phyloP scores from a whole-genome alignment of 2,329 filamentous ascomycete species.

The Trematosphaeria pertusa region DNA sequence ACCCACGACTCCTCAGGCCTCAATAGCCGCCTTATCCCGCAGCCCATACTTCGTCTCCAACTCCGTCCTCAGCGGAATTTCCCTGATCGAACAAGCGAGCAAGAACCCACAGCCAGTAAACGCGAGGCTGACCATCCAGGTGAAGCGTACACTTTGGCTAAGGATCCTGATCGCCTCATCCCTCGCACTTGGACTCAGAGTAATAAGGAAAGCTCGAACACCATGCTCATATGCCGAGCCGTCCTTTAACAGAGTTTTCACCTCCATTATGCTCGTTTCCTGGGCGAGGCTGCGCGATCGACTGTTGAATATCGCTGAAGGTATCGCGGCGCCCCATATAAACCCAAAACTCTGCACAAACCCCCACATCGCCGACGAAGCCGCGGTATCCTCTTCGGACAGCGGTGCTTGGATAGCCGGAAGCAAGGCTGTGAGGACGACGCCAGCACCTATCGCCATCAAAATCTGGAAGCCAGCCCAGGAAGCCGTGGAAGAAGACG shows the following conservation, averaged over 20 bases:
- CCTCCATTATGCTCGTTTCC: no score
- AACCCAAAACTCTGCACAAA: conserved; percentile 23
- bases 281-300: conserved; percentile 1
- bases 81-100: neutral
- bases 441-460: conserved; percentile 1
- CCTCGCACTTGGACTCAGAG: neutral
- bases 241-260: conserved; percentile 2
- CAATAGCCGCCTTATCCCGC: no score
- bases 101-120: conserved; percentile 5
- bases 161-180: no score
- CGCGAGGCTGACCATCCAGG: conserved; percentile 1
- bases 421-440: conserved; percentile 52
- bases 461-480: conserved; percentile 12
- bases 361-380: conserved; percentile 13
- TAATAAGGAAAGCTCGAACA: neutral
- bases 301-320: conserved; percentile 18
- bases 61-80: conserved; percentile 4
- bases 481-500: neutral
- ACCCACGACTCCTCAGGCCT: no score
- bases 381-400: conserved; percentile 18
- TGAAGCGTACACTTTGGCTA: no score
- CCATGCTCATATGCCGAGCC: conserved; percentile 5
- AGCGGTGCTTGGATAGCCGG: conserved; percentile 41
- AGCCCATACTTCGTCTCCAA: conserved; percentile 9
- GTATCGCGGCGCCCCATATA: conserved; percentile 22